Evolutionary conservation across 495 filamentous ascomycete species (phyloP).

Genomic region (Neohortaea acidophila): DNA sequence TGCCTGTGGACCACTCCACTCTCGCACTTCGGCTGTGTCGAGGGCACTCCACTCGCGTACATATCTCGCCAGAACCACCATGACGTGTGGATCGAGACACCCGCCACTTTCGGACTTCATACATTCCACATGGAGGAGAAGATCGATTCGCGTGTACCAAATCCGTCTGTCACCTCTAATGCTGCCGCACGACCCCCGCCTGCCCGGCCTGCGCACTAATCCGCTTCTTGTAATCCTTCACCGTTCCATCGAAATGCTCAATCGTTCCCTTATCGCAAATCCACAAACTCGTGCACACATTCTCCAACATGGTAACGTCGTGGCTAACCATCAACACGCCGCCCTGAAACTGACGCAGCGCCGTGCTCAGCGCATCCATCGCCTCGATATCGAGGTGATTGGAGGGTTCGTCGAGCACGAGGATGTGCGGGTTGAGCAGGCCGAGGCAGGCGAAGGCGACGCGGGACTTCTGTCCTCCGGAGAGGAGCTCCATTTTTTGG

Average conservation of each 20-base stretch:
- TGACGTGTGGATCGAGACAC: no score
- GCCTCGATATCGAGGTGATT: constrained; percentile 99
- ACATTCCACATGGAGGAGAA: no score
- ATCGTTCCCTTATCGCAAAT: constrained; percentile 91
- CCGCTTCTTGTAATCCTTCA: constrained; percentile 94
- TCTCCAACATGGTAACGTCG: constrained; percentile 97
- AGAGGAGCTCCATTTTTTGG: constrained; percentile 88
- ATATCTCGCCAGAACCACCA: no score
- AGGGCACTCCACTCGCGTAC: no score
- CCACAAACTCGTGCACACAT: constrained; percentile 86
- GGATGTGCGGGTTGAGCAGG: constrained; percentile 83
- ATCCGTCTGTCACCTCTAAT: constrained; percentile 8
- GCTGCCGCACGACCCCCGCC: constrained; percentile 50
- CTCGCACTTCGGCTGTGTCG: no score
- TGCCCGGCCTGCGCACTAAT: constrained; percentile 81
- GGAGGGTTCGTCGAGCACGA: constrained; percentile 94
- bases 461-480: constrained; percentile 95
- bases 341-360: constrained; percentile 74
- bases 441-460: constrained; percentile 94
- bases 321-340: constrained; percentile 97
- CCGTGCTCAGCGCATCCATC: constrained; percentile 85
- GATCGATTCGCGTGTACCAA: no score
- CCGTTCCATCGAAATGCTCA: constrained; percentile 90
- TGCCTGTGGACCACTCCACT: no score
- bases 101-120: no score